Evolutionary conservation across 2,329 filamentous ascomycete species (phyloP).

Genomic region (Huntiella savannae): DNA sequence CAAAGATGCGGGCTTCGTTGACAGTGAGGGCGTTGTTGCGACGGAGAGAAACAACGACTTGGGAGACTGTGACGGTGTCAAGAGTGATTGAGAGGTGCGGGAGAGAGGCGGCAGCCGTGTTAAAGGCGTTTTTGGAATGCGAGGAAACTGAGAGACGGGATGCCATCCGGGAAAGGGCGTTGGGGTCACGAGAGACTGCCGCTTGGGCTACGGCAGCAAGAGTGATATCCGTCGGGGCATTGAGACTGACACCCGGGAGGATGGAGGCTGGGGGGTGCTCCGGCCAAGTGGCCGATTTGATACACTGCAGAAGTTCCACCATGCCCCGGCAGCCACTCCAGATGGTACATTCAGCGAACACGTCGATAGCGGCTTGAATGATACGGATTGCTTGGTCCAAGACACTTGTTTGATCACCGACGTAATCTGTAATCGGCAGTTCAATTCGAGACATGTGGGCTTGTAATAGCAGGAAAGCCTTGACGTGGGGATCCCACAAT

Average conservation of each 20-base stretch:
- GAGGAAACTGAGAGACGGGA: constrained; percentile 31
- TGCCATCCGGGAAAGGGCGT: constrained; percentile 18
- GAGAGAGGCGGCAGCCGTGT: constrained; percentile 42
- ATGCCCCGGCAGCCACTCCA: constrained; percentile 61
- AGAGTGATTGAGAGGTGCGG: constrained; percentile 47
- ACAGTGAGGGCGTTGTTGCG: constrained; percentile 48
- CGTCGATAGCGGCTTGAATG: constrained; percentile 84
- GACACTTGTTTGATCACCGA: constrained; percentile 78
- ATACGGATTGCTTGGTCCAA: constrained; percentile 95
- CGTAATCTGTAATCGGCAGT: constrained; percentile 89
- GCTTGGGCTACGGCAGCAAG: constrained; percentile 25
- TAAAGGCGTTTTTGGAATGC: constrained; percentile 27
- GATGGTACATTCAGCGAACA: constrained; percentile 75
- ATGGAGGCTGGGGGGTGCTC: constrained; percentile 62
- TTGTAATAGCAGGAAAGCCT: constrained; percentile 82
- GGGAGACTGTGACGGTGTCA: constrained; percentile 19
- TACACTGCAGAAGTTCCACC: constrained; percentile 70
- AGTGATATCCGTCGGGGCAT: constrained; percentile 19
- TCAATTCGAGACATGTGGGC: constrained; percentile 87
- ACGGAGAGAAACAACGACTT: constrained; percentile 42
- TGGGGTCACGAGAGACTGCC: constrained; percentile 7
- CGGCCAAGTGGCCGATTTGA: constrained; percentile 88
- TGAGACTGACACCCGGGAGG: constrained; percentile 46
- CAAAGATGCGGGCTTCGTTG: constrained; percentile 57
- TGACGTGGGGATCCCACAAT: constrained; percentile 98